Conservation (phyloP, 495 filamentous ascomycete species). For the Penicillium psychrofluorescens region DNA sequence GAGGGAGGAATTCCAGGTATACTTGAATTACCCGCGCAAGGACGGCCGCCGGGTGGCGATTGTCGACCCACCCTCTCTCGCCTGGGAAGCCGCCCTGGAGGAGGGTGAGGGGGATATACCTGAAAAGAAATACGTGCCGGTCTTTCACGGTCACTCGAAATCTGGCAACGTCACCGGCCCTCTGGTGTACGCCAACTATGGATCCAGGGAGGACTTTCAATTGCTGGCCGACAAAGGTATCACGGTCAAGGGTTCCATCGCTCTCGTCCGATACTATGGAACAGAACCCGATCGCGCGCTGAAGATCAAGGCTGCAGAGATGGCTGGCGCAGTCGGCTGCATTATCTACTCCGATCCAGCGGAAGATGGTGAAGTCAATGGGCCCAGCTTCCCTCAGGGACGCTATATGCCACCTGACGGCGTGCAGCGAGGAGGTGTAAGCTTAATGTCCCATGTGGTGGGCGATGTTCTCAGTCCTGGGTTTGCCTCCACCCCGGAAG, state of each 20-base stretch:
- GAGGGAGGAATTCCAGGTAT: constrained; percentile 75
- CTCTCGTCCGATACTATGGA: constrained; percentile 74
- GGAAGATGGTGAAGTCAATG: constrained; percentile 68
- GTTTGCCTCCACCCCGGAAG: constrained; percentile 65
- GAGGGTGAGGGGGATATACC: constrained; percentile 48
- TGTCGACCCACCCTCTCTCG: constrained; percentile 57
- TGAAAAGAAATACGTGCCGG: constrained; percentile 40
- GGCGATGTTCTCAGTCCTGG: constrained; percentile 88
- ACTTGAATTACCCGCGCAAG: constrained; percentile 80
- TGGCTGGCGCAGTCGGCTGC: constrained; percentile 75
- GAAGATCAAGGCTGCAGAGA: constrained; percentile 85
- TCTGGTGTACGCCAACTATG: constrained; percentile 92
- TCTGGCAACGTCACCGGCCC: constrained; percentile 85
- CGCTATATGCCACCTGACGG: constrained; percentile 70
- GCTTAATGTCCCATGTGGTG: constrained; percentile 72
- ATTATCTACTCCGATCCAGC: constrained; percentile 87
- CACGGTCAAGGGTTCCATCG: constrained; percentile 70
- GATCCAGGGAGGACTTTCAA: constrained; percentile 75
- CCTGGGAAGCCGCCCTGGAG: constrained; percentile 81
- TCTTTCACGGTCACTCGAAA: constrained; percentile 86
- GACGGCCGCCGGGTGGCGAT: constrained; percentile 77
- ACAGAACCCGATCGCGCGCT: constrained; percentile 62
- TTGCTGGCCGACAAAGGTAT: constrained; percentile 62
- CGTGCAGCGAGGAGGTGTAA: constrained; percentile 78
- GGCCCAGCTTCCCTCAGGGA: constrained; percentile 63